Base-by-base conservation (phyloP, 495 filamentous ascomycete genomes). In the Zalerion maritima region DNA sequence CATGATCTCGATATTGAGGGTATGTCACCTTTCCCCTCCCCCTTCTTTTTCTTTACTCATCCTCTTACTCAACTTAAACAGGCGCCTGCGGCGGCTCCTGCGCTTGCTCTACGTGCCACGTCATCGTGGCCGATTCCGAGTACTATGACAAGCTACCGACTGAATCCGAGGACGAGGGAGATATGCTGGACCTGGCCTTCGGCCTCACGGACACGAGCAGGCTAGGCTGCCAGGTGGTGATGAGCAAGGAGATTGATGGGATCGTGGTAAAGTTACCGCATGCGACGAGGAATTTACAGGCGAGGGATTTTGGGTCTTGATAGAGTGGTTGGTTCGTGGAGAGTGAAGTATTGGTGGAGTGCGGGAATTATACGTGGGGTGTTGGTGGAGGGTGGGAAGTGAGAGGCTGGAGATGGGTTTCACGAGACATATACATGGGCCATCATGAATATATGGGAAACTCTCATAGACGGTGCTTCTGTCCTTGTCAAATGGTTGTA, bases 1-100 rank as follows among this genome's bases (percentile, higher is more conserved):
- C 70, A 96, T 54, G 89, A 96, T 45, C 54, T 97, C 7, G 89
- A 97, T 54, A 94, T 97, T 87, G 89, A 97, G 62, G 89, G 73
- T 74, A 52, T 35, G 42, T 32, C 15, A 2, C 18, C 13, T 21
- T 5, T 18, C 18, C 9, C 4, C 10, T 20, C n/a, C 9, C 10
- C 21, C 17, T 27, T 14, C 10, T 14, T n/a, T 14, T 26, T 14
- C 24, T 6, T n/a, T 4, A 4, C 24, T 26, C 24, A n/a, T n/a
- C 6, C 28, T 14, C n/a, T 16, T 10, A 17, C n/a, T 15, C 5
- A 6, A 10, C 7, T 22, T 36, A 21, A 42, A 12, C 47, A 78
- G 75, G 86, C 26, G 89, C 89, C 6, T 97, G 89, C 45, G 89
- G 87, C 19, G 89, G 89, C 11, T 91, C 81, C 4, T 94, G 89